phyloP scores from a whole-genome alignment of 1,284 basidiomycete species.

The Cryptococcus hybrid region DNA sequence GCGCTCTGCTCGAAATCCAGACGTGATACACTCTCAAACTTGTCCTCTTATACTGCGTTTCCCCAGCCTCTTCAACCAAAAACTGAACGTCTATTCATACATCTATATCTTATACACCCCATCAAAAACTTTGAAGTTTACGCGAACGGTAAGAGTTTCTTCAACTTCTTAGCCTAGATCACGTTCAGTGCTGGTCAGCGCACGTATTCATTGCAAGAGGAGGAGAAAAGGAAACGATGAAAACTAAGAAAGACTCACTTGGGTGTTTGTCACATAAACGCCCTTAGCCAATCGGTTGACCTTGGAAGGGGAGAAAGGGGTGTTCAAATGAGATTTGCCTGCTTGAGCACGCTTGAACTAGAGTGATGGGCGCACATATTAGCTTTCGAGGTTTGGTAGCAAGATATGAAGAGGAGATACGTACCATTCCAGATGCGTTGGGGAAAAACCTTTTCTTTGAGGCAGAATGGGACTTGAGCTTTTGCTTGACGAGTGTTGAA shows the following conservation, averaged over 20 bases:
- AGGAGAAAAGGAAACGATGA: neutral
- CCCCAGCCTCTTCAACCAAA: neutral
- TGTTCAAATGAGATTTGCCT: constrained; percentile 42
- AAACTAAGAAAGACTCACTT: constrained; percentile 18
- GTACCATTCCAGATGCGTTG: constrained; percentile 31
- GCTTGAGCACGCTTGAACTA: constrained; percentile 24
- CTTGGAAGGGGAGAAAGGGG: constrained; percentile 27
- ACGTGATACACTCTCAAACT: no score
- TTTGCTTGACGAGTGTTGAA: constrained; percentile 5
- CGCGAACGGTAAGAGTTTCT: constrained; percentile 21
- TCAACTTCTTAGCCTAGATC: constrained; percentile 14
- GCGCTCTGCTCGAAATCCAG: neutral
- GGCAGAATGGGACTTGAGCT: constrained; percentile 37
- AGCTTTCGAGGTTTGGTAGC: neutral
- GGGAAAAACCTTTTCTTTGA: constrained; percentile 39
- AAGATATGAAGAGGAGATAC: constrained; percentile 3
- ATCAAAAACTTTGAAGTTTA: neutral
- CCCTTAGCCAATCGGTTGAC: constrained; percentile 37
- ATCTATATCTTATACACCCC: neutral
- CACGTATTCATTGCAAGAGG: neutral
- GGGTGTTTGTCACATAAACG: constrained; percentile 31
- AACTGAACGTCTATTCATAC: neutral
- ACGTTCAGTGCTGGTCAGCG: neutral
- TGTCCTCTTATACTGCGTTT: neutral
- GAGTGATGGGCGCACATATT: constrained; percentile 1